Percentiles rank a stretch among this genome's conserved stretches.
Conservation (phyloP, 2,329 filamentous ascomycete species). For the Bipolaris sorokiniana region DNA sequence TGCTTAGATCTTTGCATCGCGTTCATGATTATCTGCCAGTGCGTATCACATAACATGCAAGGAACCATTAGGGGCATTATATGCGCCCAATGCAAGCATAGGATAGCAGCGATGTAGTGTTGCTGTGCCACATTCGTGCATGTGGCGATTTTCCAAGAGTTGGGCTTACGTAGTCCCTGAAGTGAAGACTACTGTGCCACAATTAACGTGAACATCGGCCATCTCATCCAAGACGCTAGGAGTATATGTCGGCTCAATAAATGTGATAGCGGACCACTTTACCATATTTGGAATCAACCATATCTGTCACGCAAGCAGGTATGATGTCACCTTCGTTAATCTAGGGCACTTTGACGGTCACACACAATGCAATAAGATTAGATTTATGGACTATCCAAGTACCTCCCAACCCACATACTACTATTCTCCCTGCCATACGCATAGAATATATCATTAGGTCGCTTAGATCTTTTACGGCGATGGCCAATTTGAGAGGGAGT, state of each 20-base stretch:
- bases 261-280: neutral
- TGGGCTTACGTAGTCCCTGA: neutral
- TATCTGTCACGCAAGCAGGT: neutral
- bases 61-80: neutral
- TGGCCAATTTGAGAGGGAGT: neutral
- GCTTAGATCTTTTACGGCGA: slow-evolving; percentile 1
- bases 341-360: neutral
- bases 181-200: slow-evolving; percentile 3
- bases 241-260: slow-evolving; percentile 3
- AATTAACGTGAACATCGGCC: neutral
- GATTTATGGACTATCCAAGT: neutral
- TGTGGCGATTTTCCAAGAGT: neutral
- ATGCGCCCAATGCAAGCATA: neutral
- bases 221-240: neutral
- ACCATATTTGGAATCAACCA: no score
- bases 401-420: slow-evolving; percentile 7
- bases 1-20: slow-evolving; percentile 7
- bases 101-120: neutral
- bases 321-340: neutral
- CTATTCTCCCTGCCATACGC: neutral
- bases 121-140: slow-evolving; percentile 2
- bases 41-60: neutral
- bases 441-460: slow-evolving; percentile 6
- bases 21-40: neutral
- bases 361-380: neutral